Evolutionary conservation across 2,329 filamentous ascomycete species (phyloP).

Genomic region (Penicillium sp.): DNA sequence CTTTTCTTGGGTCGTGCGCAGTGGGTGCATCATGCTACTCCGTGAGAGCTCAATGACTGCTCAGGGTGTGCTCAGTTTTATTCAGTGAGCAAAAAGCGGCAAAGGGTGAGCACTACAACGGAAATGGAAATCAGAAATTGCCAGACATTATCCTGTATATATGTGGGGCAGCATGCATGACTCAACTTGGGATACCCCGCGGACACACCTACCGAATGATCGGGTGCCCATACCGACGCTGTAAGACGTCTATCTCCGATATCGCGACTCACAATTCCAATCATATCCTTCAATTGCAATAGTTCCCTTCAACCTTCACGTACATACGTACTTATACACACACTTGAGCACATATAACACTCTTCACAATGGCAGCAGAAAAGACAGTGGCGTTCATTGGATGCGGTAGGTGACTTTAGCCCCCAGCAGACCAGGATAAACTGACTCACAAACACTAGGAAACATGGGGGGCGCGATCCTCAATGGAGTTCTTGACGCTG

Average conservation of each 20-base stretch:
- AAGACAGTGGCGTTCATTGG: slow-evolving; percentile 21
- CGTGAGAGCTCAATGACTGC: too few relatives aligned
- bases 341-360: not conserved
- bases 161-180: not conserved
- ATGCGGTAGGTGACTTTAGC: slow-evolving; percentile 13
- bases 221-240: not conserved
- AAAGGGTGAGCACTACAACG: too few relatives aligned
- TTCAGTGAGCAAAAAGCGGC: too few relatives aligned
- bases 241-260: not conserved
- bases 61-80: too few relatives aligned
- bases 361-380: slow-evolving; percentile 11
- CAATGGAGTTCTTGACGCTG: slow-evolving; percentile 29
- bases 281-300: not conserved
- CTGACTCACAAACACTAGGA: slow-evolving; percentile 18
- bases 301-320: not conserved
- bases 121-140: too few relatives aligned
- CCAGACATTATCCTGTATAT: too few relatives aligned
- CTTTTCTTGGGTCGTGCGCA: too few relatives aligned
- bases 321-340: not conserved
- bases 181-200: not conserved
- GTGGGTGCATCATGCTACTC: too few relatives aligned
- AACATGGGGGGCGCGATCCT: slow-evolving; percentile 40
- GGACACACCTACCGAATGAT: not conserved
- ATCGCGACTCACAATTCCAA: not conserved
- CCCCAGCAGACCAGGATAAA: not conserved